Conservation (phyloP, 2,329 filamentous ascomycete genomes). For the Cladophialophora chaetospira region DNA sequence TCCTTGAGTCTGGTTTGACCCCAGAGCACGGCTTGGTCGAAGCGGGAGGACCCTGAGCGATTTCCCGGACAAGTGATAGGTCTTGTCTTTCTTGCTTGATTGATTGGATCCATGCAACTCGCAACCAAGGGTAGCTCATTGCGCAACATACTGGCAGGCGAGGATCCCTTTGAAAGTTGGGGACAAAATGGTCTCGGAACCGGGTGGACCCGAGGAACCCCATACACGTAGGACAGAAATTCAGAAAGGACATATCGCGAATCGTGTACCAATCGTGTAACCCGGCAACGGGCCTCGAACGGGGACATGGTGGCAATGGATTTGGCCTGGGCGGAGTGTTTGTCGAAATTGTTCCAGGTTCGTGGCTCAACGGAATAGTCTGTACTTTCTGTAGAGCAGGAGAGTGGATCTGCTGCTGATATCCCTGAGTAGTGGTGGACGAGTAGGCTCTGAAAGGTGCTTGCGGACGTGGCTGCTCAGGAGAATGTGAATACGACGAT, state of each 20-base stretch:
- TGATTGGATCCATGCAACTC: constrained; percentile 80
- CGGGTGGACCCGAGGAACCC: constrained; percentile 68
- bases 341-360: constrained; percentile 3
- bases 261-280: constrained; percentile 81
- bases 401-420: constrained; percentile 11
- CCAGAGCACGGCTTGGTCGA: constrained; percentile 61
- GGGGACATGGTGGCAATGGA: constrained; percentile 66
- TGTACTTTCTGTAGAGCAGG: constrained; percentile 9
- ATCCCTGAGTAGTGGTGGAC: constrained; percentile 8
- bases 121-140: constrained; percentile 79
- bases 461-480: constrained; percentile 18
- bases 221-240: constrained; percentile 83
- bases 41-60: constrained; percentile 63
- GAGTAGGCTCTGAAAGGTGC: constrained; percentile 21
- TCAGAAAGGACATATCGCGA: constrained; percentile 68
- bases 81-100: constrained; percentile 68
- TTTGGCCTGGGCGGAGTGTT: constrained; percentile 4
- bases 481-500: constrained; percentile 26
- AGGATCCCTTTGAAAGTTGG: constrained; percentile 59
- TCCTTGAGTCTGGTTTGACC: constrained; percentile 57
- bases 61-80: constrained; percentile 67
- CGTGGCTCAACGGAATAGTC: constrained; percentile 16
- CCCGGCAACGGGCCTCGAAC: constrained; percentile 62
- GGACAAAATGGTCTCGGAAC: constrained; percentile 68
- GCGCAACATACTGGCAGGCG: constrained; percentile 69